phyloP scores from a whole-genome alignment of 208 protist species.

The Lotmaria passim region DNA sequence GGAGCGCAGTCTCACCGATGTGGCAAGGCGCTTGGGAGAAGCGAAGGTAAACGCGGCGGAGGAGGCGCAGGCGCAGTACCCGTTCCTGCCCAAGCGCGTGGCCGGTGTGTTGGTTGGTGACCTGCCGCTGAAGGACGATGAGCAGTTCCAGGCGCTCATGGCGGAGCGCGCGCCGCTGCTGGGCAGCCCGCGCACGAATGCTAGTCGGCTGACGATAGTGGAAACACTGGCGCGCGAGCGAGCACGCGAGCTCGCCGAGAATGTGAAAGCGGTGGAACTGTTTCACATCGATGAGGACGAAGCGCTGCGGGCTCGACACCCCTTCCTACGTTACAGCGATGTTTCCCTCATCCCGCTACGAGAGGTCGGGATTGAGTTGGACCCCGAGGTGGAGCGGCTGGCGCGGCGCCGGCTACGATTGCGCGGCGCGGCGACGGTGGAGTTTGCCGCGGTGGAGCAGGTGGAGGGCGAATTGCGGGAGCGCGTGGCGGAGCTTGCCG shows the following conservation, averaged over 20 bases:
- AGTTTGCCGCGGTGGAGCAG: slow-evolving; percentile 24
- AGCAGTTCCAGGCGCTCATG: slow-evolving; percentile 29
- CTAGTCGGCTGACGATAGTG: slow-evolving; percentile 3
- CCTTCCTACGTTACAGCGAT: slow-evolving; percentile 56
- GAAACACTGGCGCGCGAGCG: slow-evolving; percentile 29
- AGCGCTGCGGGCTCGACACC: slow-evolving; percentile 61
- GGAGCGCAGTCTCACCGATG: slow-evolving; percentile 22
- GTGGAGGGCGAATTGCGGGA: slow-evolving; percentile 41
- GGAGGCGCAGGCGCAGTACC: slow-evolving; percentile 48
- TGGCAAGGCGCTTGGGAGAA: slow-evolving; percentile 28
- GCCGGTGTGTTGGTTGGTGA: slow-evolving; percentile 48
- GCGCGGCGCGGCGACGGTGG: neutral
- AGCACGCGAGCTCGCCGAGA: slow-evolving; percentile 33
- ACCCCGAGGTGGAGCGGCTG: slow-evolving; percentile 34
- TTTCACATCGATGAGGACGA: slow-evolving; percentile 64
- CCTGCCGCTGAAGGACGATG: slow-evolving; percentile 41
- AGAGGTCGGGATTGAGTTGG: slow-evolving; percentile 43
- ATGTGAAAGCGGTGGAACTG: slow-evolving; percentile 39
- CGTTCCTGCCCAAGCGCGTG: slow-evolving; percentile 52
- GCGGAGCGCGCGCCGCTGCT: slow-evolving; percentile 31
- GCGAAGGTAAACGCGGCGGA: slow-evolving; percentile 41
- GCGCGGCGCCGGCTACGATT: slow-evolving; percentile 14
- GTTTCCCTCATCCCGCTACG: slow-evolving; percentile 49
- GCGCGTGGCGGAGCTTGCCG: slow-evolving; percentile 32
- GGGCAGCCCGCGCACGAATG: slow-evolving; percentile 28